A percentile compares a stretch with the other conserved stretches of the same genome.
Conservation (phyloP, 257 asterid species). For the Nicotiana obtusifolia region DNA sequence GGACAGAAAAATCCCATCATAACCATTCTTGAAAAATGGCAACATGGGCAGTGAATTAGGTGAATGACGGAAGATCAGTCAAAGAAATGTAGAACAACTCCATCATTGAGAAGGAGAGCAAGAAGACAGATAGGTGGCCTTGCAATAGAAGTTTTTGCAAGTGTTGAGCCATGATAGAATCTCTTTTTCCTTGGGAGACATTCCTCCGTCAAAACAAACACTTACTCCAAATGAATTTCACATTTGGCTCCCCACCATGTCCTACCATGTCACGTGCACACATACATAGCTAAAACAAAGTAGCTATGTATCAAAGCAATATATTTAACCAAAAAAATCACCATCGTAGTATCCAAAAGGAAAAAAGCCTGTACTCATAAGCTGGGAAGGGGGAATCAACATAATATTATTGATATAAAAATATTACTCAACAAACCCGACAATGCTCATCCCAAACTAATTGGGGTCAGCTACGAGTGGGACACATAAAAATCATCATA, state of each 20-base stretch:
- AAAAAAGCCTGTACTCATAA: background rate
- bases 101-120: constrained; percentile 60
- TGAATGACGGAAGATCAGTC: constrained; percentile 43
- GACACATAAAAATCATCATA: background rate
- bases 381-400: background rate
- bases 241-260: constrained; percentile 11
- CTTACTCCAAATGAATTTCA: constrained; percentile 34
- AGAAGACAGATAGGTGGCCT: constrained; percentile 64
- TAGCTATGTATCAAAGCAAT: background rate
- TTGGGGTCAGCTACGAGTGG: background rate
- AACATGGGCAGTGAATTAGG: constrained; percentile 46
- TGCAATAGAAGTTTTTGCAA: constrained; percentile 60
- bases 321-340: background rate
- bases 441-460: background rate
- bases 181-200: constrained; percentile 55
- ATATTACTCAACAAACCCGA: background rate
- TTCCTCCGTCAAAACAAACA: constrained; percentile 88
- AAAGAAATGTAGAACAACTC: constrained; percentile 55
- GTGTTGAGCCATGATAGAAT: constrained; percentile 61
- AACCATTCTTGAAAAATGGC: constrained; percentile 54
- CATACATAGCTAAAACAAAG: background rate
- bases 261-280: background rate
- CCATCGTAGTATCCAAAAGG: background rate
- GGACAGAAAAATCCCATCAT: constrained; percentile 53
- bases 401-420: background rate